phyloP scores from a whole-genome alignment of 345 rosid genomes.

The Anastatica hierochuntica region DNA sequence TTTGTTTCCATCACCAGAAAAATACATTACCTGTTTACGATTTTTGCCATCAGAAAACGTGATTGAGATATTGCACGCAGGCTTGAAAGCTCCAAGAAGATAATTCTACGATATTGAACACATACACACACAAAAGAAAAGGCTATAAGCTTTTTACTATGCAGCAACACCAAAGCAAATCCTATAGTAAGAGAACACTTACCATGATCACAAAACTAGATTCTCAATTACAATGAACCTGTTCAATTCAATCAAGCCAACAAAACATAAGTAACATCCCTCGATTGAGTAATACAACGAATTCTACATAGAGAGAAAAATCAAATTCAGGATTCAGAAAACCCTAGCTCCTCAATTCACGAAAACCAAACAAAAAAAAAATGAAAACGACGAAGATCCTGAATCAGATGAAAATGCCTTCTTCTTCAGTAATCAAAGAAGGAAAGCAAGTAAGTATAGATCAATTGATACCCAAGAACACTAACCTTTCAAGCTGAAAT shows the following conservation, averaged over 20 bases:
- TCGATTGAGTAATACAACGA: not conserved
- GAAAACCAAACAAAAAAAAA: too few relatives aligned
- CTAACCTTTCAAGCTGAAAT: conserved; percentile 6
- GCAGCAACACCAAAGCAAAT: not conserved
- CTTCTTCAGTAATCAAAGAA: not conserved
- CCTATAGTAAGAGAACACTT: conserved; percentile 3
- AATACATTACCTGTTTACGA: conserved; percentile 65
- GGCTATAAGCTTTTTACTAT: not conserved
- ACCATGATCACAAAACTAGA: conserved; percentile 28
- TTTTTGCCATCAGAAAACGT: conserved; percentile 72
- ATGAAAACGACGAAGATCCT: too few relatives aligned
- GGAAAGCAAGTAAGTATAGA: not conserved
- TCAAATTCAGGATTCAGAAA: not conserved
- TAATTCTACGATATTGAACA: conserved; percentile 46
- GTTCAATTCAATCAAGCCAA: not conserved
- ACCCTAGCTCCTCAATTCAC: conserved; percentile 4
- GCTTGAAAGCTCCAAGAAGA: conserved; percentile 94
- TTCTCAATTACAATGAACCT: conserved; percentile 20
- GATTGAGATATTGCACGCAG: conserved; percentile 67
- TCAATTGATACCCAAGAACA: not conserved
- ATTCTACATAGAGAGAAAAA: not conserved
- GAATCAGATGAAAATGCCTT: conserved; percentile 7
- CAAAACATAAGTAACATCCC: too few relatives aligned
- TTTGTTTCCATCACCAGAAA: not conserved
- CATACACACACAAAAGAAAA: too few relatives aligned